phyloP scores from a whole-genome alignment of 805 yeast species.

The Candida vartiovaarae region DNA sequence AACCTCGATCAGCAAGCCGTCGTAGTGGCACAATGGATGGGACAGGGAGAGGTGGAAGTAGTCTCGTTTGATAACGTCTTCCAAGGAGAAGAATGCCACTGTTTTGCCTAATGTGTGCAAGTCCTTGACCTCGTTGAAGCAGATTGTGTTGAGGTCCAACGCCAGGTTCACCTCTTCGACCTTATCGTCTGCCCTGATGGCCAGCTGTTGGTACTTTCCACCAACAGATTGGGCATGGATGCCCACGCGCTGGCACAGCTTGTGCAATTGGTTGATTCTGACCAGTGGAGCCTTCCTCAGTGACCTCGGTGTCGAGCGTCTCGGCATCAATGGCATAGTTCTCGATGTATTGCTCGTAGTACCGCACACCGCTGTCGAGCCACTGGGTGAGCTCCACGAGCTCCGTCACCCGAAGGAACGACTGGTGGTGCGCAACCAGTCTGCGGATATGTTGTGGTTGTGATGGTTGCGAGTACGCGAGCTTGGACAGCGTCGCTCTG shows the following conservation, averaged over 20 bases:
- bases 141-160: slow-evolving; percentile 15
- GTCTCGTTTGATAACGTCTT: slow-evolving; percentile 18
- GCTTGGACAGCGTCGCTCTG: slow-evolving; percentile 11
- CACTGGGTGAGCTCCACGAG: slow-evolving; percentile 3
- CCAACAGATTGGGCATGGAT: not conserved
- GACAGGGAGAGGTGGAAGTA: slow-evolving; percentile 17
- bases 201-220: slow-evolving; percentile 5
- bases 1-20: slow-evolving; percentile 14
- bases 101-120: slow-evolving; percentile 4
- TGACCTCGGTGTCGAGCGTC: slow-evolving; percentile 8
- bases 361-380: slow-evolving; percentile 7
- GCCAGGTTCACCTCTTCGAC: slow-evolving; percentile 16
- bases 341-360: slow-evolving; percentile 9
- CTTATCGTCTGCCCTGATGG: slow-evolving; percentile 14
- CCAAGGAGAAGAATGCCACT: slow-evolving; percentile 13
- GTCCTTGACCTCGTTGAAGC: slow-evolving; percentile 14
- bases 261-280: slow-evolving; percentile 9
- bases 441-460: slow-evolving; percentile 3
- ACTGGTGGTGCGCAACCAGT: slow-evolving; percentile 14
- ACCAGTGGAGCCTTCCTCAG: slow-evolving; percentile 12
- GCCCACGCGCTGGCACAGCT: not conserved
- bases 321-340: slow-evolving; percentile 6
- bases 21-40: slow-evolving; percentile 4
- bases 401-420: not conserved
- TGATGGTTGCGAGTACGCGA: not conserved